These are phyloP conservation scores for Fusarium compactum DNA, from an alignment of 2,329 filamentous ascomycete genomes.

Conservation along the genomic window DNA sequence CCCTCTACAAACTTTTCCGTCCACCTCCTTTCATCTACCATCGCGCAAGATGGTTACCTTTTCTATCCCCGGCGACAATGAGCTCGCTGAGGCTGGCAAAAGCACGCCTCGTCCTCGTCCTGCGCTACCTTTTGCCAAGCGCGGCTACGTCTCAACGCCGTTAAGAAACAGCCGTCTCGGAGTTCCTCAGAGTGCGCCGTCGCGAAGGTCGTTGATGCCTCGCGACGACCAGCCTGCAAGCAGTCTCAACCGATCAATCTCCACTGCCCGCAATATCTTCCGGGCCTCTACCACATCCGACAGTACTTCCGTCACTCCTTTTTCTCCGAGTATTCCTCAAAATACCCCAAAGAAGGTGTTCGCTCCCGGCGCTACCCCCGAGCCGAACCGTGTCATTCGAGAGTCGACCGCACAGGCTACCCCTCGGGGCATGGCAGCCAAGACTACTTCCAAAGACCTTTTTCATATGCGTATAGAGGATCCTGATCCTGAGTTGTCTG, in stretches of 20 bases:
- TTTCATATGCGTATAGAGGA: slow-evolving; percentile 71
- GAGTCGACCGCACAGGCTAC: slow-evolving; percentile 61
- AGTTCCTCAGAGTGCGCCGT: slow-evolving; percentile 55
- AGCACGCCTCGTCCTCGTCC: slow-evolving; percentile 56
- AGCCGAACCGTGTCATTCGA: slow-evolving; percentile 57
- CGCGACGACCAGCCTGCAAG: slow-evolving; percentile 54
- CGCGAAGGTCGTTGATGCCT: slow-evolving; percentile 52
- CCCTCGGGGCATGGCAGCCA: slow-evolving; percentile 63
- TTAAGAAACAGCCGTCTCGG: slow-evolving; percentile 52
- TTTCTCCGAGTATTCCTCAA: slow-evolving; percentile 60
- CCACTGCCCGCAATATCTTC: slow-evolving; percentile 58
- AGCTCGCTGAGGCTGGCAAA: slow-evolving; percentile 48
- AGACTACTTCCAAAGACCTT: slow-evolving; percentile 62
- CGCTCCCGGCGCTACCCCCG: slow-evolving; percentile 59
- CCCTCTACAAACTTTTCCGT: slow-evolving; percentile 18
- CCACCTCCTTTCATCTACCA: slow-evolving; percentile 8
- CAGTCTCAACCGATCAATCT: slow-evolving; percentile 53
- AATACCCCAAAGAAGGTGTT: slow-evolving; percentile 63
- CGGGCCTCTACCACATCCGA: slow-evolving; percentile 54
- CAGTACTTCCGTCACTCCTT: slow-evolving; percentile 51
- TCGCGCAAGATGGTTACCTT: slow-evolving; percentile 54
- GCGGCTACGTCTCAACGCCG: slow-evolving; percentile 56
- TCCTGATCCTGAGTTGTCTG: slow-evolving; percentile 67
- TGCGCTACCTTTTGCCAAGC: slow-evolving; percentile 59
- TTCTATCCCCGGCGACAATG: slow-evolving; percentile 53